Evolutionary conservation across 768 basidiomycete genomes (phyloP).

Genomic region (Trametes gibbosa): DNA sequence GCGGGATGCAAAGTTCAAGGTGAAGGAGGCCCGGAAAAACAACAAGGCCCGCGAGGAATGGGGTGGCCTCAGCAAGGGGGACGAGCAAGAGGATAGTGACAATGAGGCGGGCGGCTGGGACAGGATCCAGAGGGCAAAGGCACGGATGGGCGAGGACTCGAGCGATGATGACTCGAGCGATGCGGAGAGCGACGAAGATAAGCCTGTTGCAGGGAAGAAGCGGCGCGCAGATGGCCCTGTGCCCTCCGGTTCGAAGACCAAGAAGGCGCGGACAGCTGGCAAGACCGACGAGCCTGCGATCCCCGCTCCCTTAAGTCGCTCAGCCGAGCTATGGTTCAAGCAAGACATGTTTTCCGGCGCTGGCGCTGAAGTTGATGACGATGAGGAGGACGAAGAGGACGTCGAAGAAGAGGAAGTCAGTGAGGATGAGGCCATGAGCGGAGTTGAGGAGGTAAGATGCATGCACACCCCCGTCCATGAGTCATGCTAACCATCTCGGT

Average conservation of each 20-base stretch:
- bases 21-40: constrained; percentile 70
- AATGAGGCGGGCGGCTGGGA: constrained; percentile 69
- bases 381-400: constrained; percentile 36
- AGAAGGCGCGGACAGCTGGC: constrained; percentile 53
- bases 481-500: not conserved
- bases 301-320: constrained; percentile 41
- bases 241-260: constrained; percentile 32
- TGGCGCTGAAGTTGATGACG: constrained; percentile 43
- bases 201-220: constrained; percentile 36
- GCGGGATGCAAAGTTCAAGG: constrained; percentile 84
- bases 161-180: constrained; percentile 53
- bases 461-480: not conserved
- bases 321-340: constrained; percentile 91
- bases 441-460: constrained; percentile 14
- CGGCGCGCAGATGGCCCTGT: constrained; percentile 32
- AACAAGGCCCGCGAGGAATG: constrained; percentile 79
- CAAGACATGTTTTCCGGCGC: constrained; percentile 83
- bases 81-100: constrained; percentile 40
- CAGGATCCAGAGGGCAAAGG: constrained; percentile 54
- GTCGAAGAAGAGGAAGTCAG: constrained; percentile 34
- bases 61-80: constrained; percentile 60
- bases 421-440: constrained; percentile 26
- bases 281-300: constrained; percentile 41
- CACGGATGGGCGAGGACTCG: constrained; percentile 38
- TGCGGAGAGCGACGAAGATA: constrained; percentile 42